Evolutionary conservation across 306 rosid genomes (phyloP).

Genomic region (Vachellia pachyceras): DNA sequence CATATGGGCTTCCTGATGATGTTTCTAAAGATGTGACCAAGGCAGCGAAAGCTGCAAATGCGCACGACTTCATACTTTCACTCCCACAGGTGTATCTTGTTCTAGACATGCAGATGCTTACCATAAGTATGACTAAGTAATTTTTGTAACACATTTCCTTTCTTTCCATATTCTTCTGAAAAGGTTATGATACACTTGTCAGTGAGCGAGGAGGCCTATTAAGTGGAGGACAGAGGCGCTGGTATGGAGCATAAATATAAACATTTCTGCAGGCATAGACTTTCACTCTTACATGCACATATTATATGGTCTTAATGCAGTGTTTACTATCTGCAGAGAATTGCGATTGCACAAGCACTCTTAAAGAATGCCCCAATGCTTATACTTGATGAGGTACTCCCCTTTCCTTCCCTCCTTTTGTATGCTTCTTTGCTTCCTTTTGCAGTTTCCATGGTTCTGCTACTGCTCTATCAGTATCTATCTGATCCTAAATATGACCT

Average conservation of each 20-base stretch:
- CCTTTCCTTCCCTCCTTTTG: neutral
- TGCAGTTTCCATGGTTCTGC: slow-evolving; percentile 33
- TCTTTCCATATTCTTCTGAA: slow-evolving; percentile 19
- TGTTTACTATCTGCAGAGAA: slow-evolving; percentile 66
- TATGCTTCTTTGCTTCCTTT: slow-evolving; percentile 11
- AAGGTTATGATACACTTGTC: slow-evolving; percentile 94
- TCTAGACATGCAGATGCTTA: slow-evolving; percentile 22
- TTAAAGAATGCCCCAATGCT: slow-evolving; percentile 88
- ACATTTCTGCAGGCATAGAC: neutral
- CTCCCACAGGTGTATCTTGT: slow-evolving; percentile 78
- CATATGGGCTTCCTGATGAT: slow-evolving; percentile 92
- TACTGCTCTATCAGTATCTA: neutral
- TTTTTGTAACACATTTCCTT: slow-evolving; percentile 13
- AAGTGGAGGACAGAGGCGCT: slow-evolving; percentile 96
- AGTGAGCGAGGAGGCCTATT: slow-evolving; percentile 98
- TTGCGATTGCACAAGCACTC: slow-evolving; percentile 91
- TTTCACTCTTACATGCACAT: slow-evolving; percentile 10
- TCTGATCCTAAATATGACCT: slow-evolving; percentile 2
- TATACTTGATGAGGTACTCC: slow-evolving; percentile 80
- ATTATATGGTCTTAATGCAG: slow-evolving; percentile 31
- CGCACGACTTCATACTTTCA: slow-evolving; percentile 92
- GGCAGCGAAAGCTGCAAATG: slow-evolving; percentile 98
- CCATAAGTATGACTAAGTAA: neutral
- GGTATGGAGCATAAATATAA: slow-evolving; percentile 50
- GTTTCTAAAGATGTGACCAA: slow-evolving; percentile 90